phyloP scores from a whole-genome alignment of 2,329 filamentous ascomycete genomes.

The Karstenula rhodostoma region DNA sequence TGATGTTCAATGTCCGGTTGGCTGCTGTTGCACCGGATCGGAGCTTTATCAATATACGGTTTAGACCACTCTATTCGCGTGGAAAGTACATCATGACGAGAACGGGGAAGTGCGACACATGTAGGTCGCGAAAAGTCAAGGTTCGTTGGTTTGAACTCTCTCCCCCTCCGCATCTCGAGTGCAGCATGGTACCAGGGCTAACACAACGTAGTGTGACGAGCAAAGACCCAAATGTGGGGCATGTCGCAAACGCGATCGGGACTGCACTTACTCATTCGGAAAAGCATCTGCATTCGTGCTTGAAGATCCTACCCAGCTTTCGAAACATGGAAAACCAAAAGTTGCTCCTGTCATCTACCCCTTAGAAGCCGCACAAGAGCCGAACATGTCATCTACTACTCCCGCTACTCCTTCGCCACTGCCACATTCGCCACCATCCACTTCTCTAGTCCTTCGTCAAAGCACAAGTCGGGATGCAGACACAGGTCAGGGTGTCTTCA shows the following conservation, averaged over 20 bases:
- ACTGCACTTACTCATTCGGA: slow-evolving; percentile 39
- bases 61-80: not conserved
- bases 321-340: slow-evolving; percentile 38
- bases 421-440: not conserved
- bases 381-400: not conserved
- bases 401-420: not conserved
- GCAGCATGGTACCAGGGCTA: slow-evolving; percentile 9
- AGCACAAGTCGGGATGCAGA: slow-evolving; percentile 30
- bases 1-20: not conserved
- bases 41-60: not conserved
- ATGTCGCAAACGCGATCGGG: slow-evolving; percentile 38
- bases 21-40: not conserved
- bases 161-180: not conserved
- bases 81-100: slow-evolving; percentile 33
- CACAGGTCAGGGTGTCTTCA: slow-evolving; percentile 36
- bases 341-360: slow-evolving; percentile 25
- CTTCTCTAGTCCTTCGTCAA: slow-evolving; percentile 6
- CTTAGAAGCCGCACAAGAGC: slow-evolving; percentile 13
- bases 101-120: slow-evolving; percentile 43
- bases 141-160: slow-evolving; percentile 19
- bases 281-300: slow-evolving; percentile 36
- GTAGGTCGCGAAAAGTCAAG: slow-evolving; percentile 43
- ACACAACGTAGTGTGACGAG: slow-evolving; percentile 36
- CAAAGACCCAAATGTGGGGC: slow-evolving; percentile 37
- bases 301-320: slow-evolving; percentile 39